Evolutionary conservation across 2,329 filamentous ascomycete genomes (phyloP), one percentile per base, ranked within the genome.

Genomic region (Phaeoacremonium minimum): DNA sequence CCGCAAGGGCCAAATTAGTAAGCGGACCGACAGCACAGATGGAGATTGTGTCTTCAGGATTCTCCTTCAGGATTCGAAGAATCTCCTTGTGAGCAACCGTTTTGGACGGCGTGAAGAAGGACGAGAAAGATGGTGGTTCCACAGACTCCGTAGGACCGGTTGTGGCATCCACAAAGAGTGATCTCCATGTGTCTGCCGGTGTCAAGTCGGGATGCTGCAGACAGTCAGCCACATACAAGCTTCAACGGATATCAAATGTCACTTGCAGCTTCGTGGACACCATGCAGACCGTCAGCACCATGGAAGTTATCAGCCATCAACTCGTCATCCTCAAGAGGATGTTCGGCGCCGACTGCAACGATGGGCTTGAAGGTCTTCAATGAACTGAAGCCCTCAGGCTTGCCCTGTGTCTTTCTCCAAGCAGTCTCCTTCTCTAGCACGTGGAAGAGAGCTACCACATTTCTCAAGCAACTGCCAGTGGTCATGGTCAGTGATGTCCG

Each of bases 1-100:
- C 90, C 4, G 93, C 93, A 17, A 95, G 63, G 2, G 93, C 93
- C 18, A 95, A 67, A 56, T 95, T 98, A n/a, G 93, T 97, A 48
- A 97, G 67, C 2, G 93, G 93, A 0, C 93, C 93, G 33, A 97
- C 73, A 16, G 87, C 87, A 26, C 95, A 80, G 54, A 98, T 86
- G n/a, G 85, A 90, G 49, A 98, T 80, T 1, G 86, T 93, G 53
- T 89, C 81, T 5, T 75, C 73, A 7, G 90, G 87, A 53, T 93
- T 89, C 51, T 93, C 85, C 38, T 73, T 75, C 15, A 98, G 75
- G 32, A 95, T 71, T 17, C 85, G 80, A n/a, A 98, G 75, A 34
- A 98, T 97, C 62, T 95, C 89, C 58, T 85, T 76, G 60, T 95
- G 83, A 1, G 90, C 80, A 2, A 80, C 79, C 5, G 67, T 64